Evolutionary conservation across 2,329 filamentous ascomycete species (phyloP).

Genomic region (Ambrosiella xylebori): DNA sequence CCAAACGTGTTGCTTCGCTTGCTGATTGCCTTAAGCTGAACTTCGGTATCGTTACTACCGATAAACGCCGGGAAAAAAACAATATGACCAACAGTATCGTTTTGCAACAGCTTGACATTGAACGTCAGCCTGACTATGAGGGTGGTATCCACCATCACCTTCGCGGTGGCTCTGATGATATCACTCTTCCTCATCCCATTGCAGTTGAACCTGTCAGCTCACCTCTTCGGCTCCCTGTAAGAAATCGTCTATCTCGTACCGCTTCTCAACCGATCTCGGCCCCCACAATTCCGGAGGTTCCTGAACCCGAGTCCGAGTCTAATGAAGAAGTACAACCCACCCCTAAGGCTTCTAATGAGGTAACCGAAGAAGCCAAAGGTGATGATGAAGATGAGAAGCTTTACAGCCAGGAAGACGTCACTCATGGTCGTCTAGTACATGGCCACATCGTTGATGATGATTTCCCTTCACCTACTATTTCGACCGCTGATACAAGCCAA

Average conservation of each 20-base stretch:
- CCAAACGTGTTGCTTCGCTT: constrained; percentile 88
- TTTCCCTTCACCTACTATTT: constrained; percentile 61
- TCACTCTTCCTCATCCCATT: constrained; percentile 1
- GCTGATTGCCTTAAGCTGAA: constrained; percentile 93
- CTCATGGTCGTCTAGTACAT: constrained; percentile 76
- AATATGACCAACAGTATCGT: constrained; percentile 66
- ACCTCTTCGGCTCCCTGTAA: not conserved
- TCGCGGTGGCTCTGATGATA: constrained; percentile 8
- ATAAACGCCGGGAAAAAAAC: constrained; percentile 46
- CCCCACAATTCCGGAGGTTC: constrained; percentile 8
- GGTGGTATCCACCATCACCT: constrained; percentile 13
- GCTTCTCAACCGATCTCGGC: constrained; percentile 4
- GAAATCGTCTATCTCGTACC: constrained; percentile 2
- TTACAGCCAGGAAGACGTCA: constrained; percentile 71
- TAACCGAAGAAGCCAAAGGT: constrained; percentile 19
- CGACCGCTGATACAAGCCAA: constrained; percentile 47
- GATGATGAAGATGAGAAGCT: constrained; percentile 48
- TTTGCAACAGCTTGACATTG: constrained; percentile 47
- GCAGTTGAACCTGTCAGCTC: constrained; percentile 11
- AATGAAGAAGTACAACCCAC: not conserved
- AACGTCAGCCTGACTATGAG: constrained; percentile 28
- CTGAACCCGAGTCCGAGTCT: constrained; percentile 4
- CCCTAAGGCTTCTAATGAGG: not conserved
- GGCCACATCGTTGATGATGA: constrained; percentile 93
- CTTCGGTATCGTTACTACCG: constrained; percentile 90